Evolutionary conservation across 2,329 filamentous ascomycete species (phyloP), one percentile per base, ranked within the genome.

Genomic region (Colletotrichum kahawae): DNA sequence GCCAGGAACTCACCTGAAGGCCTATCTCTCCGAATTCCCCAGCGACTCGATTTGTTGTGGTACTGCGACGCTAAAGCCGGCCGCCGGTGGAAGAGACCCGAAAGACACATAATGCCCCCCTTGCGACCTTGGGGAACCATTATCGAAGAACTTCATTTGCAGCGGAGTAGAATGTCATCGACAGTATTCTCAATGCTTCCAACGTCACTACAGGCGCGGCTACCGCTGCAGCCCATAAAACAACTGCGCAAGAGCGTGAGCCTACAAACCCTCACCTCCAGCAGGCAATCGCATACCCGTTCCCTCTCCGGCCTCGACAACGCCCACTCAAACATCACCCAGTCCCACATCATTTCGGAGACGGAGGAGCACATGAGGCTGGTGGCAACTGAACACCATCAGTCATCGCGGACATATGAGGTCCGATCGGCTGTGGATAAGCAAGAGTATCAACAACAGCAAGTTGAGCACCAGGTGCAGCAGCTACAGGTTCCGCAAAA

Each of bases 111-210:
- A 69, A 77, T 77, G 76, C 73, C 74, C 48, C 67, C 76, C 14
- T 66, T 76, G 34, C 74, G 76, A 27, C 74, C 70, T 36, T 77
- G 76, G 76, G 71, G 48, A 38, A 76, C 80, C 33, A 72, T 78
- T 56, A 78, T 82, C 4, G 79, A 80, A 33, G 80, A 82, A 67
- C 75, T 82, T 67, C 79, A 81, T 54, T 77, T 82, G 74, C 82
- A 83, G 16, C 80, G 81, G 57, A 79, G 80, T 66, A 81, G 81
- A 66, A 80, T 82, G 66, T 82, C 86, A 60, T 89, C 88, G 27
- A 87, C 87, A 74, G 83, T 92, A 18, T 90, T 89, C 80, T 85
- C 87, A 7, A 86, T 92, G 72, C 86, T 92, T 9, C 90, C 90
- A 5, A 83, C 85, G 2, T 84, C 89, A 6, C 83, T 92, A 7